These are phyloP conservation scores for Emydomyces testavorans DNA, from an alignment of 2,329 filamentous ascomycete species.

Conservation along the genomic window DNA sequence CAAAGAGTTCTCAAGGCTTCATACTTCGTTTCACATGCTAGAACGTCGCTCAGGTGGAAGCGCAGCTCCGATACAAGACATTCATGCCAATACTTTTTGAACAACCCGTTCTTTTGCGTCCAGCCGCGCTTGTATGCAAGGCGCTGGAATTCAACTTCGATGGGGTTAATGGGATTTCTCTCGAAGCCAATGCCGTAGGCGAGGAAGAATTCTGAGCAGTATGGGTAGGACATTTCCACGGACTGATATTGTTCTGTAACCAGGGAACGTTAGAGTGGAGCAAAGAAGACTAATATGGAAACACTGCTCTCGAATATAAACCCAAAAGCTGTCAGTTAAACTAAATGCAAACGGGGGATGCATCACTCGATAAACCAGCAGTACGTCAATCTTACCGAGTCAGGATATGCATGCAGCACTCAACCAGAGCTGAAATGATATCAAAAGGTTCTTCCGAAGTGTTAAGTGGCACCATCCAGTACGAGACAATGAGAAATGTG, in stretches of 20 bases:
- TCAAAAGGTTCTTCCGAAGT: too few relatives aligned
- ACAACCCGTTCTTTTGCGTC: constrained; percentile 5
- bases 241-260: not conserved
- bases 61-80: not conserved
- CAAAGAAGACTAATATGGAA: too few relatives aligned
- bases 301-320: too few relatives aligned
- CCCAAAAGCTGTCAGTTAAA: too few relatives aligned
- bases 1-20: constrained; percentile 1
- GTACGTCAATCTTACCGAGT: too few relatives aligned
- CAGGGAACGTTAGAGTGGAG: too few relatives aligned
- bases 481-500: too few relatives aligned
- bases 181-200: not conserved
- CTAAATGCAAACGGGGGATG: too few relatives aligned
- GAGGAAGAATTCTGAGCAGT: constrained; percentile 3
- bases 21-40: not conserved
- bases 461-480: too few relatives aligned
- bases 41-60: not conserved
- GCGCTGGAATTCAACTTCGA: constrained; percentile 8
- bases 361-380: too few relatives aligned
- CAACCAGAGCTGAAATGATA: too few relatives aligned
- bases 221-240: not conserved
- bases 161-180: constrained; percentile 5
- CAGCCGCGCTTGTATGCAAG: constrained; percentile 7
- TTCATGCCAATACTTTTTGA: not conserved
- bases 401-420: too few relatives aligned